These are phyloP conservation scores for Skeletonema menzelii DNA, from an alignment of 108 stramenopile genomes.

Conservation along the genomic window DNA sequence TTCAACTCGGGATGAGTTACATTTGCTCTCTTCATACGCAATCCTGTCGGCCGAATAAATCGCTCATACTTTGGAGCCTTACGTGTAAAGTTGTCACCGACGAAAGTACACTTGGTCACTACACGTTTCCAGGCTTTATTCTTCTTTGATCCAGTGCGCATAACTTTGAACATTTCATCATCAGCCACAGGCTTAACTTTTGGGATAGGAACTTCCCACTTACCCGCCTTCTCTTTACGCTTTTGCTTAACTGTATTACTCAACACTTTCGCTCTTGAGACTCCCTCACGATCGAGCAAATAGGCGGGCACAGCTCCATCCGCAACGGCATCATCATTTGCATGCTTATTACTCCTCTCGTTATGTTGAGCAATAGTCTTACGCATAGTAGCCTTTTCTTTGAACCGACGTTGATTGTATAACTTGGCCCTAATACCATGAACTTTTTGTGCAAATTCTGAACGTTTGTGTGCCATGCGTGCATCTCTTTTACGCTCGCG, in stretches of 20 bases:
- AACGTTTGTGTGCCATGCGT: conserved; percentile 93
- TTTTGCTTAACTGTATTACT: conserved; percentile 99
- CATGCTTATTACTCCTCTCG: conserved; percentile 94
- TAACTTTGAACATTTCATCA: conserved; percentile 99
- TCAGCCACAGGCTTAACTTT: conserved; percentile 99
- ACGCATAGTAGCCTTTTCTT: conserved; percentile 99
- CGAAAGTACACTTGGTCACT: conserved; percentile 98
- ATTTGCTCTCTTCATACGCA: conserved; percentile 98
- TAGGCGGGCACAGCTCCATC: conserved; percentile 98
- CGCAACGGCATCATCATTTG: conserved; percentile 93
- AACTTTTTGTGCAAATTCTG: conserved; percentile 96
- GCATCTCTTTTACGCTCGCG: conserved; percentile 97
- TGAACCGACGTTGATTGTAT: conserved; percentile 96
- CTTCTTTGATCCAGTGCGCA: conserved; percentile 90
- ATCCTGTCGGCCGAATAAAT: conserved; percentile 97
- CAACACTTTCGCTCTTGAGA: conserved; percentile 96
- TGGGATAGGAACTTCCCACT: conserved; percentile 99
- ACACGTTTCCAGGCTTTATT: conserved; percentile 99
- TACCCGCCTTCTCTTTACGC: conserved; percentile 99
- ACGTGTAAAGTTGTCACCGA: conserved; percentile 96
- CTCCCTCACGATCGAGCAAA: conserved; percentile 97
- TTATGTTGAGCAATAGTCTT: conserved; percentile 99
- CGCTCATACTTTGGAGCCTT: conserved; percentile 99
- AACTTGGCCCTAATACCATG: conserved; percentile 97
- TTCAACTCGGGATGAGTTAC: conserved; percentile 99